phyloP scores from a whole-genome alignment of 768 basidiomycete genomes.

The Xerocomus spinulosus region DNA sequence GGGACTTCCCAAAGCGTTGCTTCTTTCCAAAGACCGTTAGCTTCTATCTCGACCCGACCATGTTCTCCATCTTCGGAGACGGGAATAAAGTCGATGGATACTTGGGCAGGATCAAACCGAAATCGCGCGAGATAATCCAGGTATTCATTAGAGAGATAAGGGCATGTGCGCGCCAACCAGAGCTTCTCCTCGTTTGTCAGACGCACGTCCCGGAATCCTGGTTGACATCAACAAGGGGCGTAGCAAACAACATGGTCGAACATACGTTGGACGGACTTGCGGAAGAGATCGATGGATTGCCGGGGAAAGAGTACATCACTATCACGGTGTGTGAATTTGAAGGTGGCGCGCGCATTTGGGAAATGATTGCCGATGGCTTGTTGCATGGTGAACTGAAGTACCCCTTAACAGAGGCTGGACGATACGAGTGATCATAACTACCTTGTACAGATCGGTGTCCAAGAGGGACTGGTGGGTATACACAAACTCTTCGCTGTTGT shows the following conservation, averaged over 20 bases:
- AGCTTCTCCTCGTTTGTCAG: conserved; percentile 57
- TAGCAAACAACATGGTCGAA: conserved; percentile 28
- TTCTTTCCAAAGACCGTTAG: conserved; percentile 70
- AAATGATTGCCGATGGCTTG: conserved; percentile 81
- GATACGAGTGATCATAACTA: conserved; percentile 16
- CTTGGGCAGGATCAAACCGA: conserved; percentile 63
- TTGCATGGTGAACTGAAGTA: conserved; percentile 84
- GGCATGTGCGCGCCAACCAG: conserved; percentile 67
- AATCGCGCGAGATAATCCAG: conserved; percentile 70
- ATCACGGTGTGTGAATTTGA: conserved; percentile 80
- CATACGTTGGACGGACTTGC: conserved; percentile 52
- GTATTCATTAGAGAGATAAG: conserved; percentile 69
- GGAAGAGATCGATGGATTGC: conserved; percentile 25
- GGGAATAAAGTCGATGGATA: conserved; percentile 62
- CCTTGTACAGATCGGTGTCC: conserved; percentile 96
- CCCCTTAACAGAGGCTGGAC: neutral
- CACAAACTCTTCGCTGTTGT: conserved; percentile 3
- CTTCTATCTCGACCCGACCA: conserved; percentile 71
- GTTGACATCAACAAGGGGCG: conserved; percentile 24
- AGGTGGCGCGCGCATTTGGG: conserved; percentile 62
- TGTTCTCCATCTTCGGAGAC: conserved; percentile 41
- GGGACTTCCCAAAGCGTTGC: conserved; percentile 96
- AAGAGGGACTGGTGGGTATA: conserved; percentile 53
- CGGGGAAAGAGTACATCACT: conserved; percentile 57
- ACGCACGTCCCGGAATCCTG: conserved; percentile 65